A percentile compares a stretch with the other conserved stretches of the same genome.
Conservation (phyloP, 805 yeast genomes). For the Wickerhamomyces bisporus region DNA sequence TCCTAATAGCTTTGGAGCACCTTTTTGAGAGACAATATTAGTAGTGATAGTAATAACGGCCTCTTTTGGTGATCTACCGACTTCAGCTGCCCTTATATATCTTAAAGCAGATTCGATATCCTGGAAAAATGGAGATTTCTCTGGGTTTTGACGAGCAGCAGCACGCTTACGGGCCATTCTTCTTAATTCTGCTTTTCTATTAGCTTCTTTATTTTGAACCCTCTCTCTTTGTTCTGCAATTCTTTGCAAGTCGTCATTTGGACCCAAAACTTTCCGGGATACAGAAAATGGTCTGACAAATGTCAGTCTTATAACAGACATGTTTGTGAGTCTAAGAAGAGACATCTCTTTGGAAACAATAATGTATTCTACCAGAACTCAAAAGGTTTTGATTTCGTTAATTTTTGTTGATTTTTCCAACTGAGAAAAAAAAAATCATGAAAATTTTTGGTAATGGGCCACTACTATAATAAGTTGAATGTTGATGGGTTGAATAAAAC, state of each 20-base stretch:
- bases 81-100: slow-evolving; percentile 83
- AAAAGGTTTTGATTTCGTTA: neutral
- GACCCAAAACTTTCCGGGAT: slow-evolving; percentile 10
- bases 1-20: slow-evolving; percentile 72
- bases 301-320: neutral
- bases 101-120: slow-evolving; percentile 67
- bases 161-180: slow-evolving; percentile 31
- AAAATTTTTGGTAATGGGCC: neutral
- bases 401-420: too few species aligned
- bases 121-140: slow-evolving; percentile 60
- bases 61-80: slow-evolving; percentile 71
- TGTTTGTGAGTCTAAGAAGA: neutral
- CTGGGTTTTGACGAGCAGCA: slow-evolving; percentile 37
- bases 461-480: too few species aligned
- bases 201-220: slow-evolving; percentile 20
- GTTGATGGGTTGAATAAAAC: too few species aligned
- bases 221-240: slow-evolving; percentile 26
- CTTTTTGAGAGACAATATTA: slow-evolving; percentile 64
- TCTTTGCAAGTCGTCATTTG: slow-evolving; percentile 24
- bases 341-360: slow-evolving; percentile 2
- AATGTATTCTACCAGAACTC: too few species aligned
- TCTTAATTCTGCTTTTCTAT: slow-evolving; percentile 31
- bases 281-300: slow-evolving; percentile 14
- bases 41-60: slow-evolving; percentile 67
- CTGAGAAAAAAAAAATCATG: neutral